Evolutionary conservation across 345 rosid genomes (phyloP).

Genomic region (Cardamine resedifolia): DNA sequence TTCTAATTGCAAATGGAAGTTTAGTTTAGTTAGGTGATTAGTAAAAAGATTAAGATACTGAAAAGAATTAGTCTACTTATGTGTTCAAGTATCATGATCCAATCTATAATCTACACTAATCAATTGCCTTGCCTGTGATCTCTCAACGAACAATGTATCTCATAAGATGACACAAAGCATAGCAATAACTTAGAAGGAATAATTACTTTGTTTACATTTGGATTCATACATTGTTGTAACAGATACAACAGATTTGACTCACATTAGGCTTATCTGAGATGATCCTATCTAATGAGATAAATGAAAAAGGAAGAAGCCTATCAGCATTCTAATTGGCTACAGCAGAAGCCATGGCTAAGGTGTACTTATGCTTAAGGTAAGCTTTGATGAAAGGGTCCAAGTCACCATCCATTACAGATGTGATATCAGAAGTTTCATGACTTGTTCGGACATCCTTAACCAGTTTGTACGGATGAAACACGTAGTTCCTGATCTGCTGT

Average conservation of each 20-base stretch:
- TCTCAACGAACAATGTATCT: too few species aligned
- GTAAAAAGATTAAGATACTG: too few species aligned
- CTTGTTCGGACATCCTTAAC: slow-evolving; percentile 88
- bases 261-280: background rate
- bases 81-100: too few species aligned
- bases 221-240: background rate
- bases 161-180: background rate
- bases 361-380: slow-evolving; percentile 83
- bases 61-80: too few species aligned
- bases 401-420: slow-evolving; percentile 96
- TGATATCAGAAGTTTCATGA: slow-evolving; percentile 73
- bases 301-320: background rate
- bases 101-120: too few species aligned
- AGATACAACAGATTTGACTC: background rate
- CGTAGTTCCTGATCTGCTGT: slow-evolving; percentile 88
- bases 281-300: slow-evolving; percentile 21
- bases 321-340: slow-evolving; percentile 26
- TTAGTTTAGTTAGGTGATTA: too few species aligned
- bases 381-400: slow-evolving; percentile 83
- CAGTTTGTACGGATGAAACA: slow-evolving; percentile 95
- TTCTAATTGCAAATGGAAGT: too few species aligned
- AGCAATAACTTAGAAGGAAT: background rate
- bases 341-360: slow-evolving; percentile 40
- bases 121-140: too few species aligned
- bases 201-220: background rate